Percentiles rank a stretch among this genome's conserved stretches.
Evolutionary conservation across 2,329 filamentous ascomycete genomes (phyloP).

Genomic region (Thermochaetoides dissita): DNA sequence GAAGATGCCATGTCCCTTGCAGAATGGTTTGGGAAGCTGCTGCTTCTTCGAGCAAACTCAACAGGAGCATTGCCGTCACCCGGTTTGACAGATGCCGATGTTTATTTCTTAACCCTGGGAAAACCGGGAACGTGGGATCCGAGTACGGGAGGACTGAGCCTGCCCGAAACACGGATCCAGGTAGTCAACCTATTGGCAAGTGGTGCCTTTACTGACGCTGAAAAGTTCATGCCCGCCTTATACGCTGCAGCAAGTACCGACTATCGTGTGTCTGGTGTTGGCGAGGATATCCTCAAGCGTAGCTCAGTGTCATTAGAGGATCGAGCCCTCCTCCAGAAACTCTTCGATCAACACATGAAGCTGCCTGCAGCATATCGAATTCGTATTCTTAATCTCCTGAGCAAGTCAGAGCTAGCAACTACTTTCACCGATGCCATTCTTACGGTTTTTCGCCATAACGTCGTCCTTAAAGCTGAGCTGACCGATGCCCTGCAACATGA

Average conservation of each 20-base stretch:
- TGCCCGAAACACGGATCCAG: constrained; percentile 56
- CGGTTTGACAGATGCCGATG: constrained; percentile 51
- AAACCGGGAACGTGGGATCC: constrained; percentile 59
- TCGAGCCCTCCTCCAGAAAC: constrained; percentile 40
- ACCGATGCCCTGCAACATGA: constrained; percentile 15
- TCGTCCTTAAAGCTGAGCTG: neutral
- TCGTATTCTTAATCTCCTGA: constrained; percentile 60
- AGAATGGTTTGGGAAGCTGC: constrained; percentile 60
- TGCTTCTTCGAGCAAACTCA: constrained; percentile 37
- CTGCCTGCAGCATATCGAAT: constrained; percentile 60
- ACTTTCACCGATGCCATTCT: constrained; percentile 54
- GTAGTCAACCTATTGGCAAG: constrained; percentile 63
- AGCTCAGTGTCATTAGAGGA: constrained; percentile 63
- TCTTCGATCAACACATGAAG: constrained; percentile 64
- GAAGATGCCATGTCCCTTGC: constrained; percentile 64
- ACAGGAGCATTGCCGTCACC: constrained; percentile 20
- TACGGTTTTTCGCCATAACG: constrained; percentile 51
- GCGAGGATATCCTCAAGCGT: constrained; percentile 78
- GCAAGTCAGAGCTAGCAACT: constrained; percentile 63
- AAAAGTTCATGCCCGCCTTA: constrained; percentile 71
- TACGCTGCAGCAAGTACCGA: constrained; percentile 75
- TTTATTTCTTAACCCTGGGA: constrained; percentile 53
- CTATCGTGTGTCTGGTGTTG: constrained; percentile 66
- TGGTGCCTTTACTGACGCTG: constrained; percentile 68
- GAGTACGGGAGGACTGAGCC: constrained; percentile 45